Evolutionary conservation across 2,329 filamentous ascomycete species (phyloP).

Genomic region (Arthrobotrys sinensis): DNA sequence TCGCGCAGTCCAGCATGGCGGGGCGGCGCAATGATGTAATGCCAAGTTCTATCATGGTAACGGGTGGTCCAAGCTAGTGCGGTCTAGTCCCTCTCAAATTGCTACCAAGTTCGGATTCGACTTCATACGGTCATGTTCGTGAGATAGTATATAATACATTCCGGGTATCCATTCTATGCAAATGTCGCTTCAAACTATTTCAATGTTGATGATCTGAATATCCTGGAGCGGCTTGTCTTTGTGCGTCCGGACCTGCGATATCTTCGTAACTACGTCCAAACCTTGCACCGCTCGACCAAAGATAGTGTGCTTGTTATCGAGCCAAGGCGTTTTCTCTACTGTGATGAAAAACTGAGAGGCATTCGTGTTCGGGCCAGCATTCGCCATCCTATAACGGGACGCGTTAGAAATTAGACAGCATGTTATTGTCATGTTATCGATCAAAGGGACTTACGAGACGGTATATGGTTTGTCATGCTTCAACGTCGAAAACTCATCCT

Average conservation of each 20-base stretch:
- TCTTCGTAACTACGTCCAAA: slow-evolving; percentile 93
- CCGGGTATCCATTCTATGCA: slow-evolving; percentile 32
- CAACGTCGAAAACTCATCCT: slow-evolving; percentile 91
- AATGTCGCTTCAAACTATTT: slow-evolving; percentile 67
- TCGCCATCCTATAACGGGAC: slow-evolving; percentile 82
- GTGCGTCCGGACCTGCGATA: slow-evolving; percentile 89
- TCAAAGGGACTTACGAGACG: slow-evolving; percentile 68
- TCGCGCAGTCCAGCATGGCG: slow-evolving; percentile 35
- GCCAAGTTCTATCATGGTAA: slow-evolving; percentile 41
- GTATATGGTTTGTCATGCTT: slow-evolving; percentile 97
- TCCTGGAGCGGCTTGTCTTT: slow-evolving; percentile 97
- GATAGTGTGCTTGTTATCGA: slow-evolving; percentile 96
- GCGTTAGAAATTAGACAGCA: slow-evolving; percentile 4
- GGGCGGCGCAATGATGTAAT: slow-evolving; percentile 51
- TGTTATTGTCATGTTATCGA: background rate
- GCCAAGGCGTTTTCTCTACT: slow-evolving; percentile 95
- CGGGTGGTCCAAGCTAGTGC: slow-evolving; percentile 31
- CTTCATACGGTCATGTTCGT: slow-evolving; percentile 18
- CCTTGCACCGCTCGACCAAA: slow-evolving; percentile 93
- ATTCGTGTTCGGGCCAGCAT: slow-evolving; percentile 94
- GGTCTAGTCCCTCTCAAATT: slow-evolving; percentile 14
- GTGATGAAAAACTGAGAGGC: slow-evolving; percentile 99
- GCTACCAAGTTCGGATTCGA: slow-evolving; percentile 1
- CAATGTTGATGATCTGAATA: slow-evolving; percentile 95
- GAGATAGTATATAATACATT: slow-evolving; percentile 26